phyloP scores from a whole-genome alignment of 2,329 filamentous ascomycete genomes.

The Colletotrichum gloeosporioides region DNA sequence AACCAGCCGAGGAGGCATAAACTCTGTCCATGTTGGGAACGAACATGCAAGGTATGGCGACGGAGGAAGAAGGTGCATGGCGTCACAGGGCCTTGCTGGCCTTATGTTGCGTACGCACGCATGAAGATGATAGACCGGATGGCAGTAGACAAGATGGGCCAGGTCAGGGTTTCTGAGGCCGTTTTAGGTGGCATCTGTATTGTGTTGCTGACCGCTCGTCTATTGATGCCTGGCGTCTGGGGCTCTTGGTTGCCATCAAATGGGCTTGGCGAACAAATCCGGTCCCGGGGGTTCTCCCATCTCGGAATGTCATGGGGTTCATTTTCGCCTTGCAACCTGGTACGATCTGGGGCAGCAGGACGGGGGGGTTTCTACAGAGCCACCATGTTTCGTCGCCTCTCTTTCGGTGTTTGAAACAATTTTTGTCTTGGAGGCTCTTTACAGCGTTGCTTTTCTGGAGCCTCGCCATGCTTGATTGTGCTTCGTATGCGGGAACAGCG shows the following conservation, averaged over 20 bases:
- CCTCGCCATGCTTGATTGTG: neutral
- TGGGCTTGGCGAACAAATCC: neutral
- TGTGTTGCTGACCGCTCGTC: neutral
- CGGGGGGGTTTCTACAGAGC: neutral
- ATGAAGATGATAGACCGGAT: constrained; percentile 18
- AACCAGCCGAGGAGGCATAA: constrained; percentile 9
- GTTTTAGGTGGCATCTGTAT: constrained; percentile 11
- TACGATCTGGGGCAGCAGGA: neutral
- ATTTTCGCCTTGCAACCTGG: neutral
- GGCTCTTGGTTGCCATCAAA: neutral
- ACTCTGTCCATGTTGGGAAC: constrained; percentile 17
- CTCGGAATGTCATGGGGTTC: neutral
- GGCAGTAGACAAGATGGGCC: constrained; percentile 6
- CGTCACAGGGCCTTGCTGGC: constrained; percentile 5
- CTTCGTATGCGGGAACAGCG: neutral
- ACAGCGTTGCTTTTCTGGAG: neutral
- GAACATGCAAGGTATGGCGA: constrained; percentile 12
- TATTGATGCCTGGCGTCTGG: neutral
- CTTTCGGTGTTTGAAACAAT: constrained; percentile 14
- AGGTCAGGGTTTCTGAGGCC: constrained; percentile 16
- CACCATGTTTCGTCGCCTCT: constrained; percentile 15
- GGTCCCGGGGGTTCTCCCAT: neutral
- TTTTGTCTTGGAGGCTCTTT: constrained; percentile 12
- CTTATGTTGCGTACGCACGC: neutral
- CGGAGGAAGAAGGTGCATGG: neutral